phyloP scores from a whole-genome alignment of 176 grass and related monocot genomes.

The Oryza glaberrima region DNA sequence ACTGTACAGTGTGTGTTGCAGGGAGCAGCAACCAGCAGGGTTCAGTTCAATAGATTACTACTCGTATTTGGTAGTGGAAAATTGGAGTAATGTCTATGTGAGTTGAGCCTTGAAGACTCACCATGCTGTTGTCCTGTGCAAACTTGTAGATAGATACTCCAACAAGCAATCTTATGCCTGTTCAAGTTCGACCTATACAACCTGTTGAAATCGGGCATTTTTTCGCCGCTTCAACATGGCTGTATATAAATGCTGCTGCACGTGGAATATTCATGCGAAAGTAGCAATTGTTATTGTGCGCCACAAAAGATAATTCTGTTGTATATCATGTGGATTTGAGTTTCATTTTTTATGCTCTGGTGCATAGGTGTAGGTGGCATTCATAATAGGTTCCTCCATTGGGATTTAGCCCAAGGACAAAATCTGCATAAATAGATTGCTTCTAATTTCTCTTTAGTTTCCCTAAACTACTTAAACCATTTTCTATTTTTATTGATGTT shows the following conservation, averaged over 20 bases:
- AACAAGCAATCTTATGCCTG: slow-evolving; percentile 1
- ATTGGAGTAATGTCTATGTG: not conserved
- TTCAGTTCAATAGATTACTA: not conserved
- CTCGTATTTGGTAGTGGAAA: not conserved
- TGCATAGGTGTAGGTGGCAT: not conserved
- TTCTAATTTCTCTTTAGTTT: not conserved
- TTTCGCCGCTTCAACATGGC: not conserved
- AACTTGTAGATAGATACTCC: not conserved
- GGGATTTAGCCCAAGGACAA: not conserved
- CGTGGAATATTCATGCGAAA: not conserved
- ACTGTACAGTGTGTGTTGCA: not conserved
- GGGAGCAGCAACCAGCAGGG: not conserved
- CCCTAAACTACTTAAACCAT: not conserved
- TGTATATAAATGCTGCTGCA: not conserved
- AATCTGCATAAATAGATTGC: not conserved
- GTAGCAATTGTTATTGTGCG: not conserved
- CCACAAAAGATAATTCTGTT: not conserved
- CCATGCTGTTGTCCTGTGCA: not conserved
- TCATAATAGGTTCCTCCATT: not conserved
- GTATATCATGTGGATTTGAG: not conserved
- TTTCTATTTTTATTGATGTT: not conserved
- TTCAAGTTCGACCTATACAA: not conserved
- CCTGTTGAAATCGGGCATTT: not conserved
- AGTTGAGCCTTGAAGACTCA: not conserved
- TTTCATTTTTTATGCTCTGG: not conserved